Conservation (phyloP, 169 alveolate species). For the Miamiensis avidus region DNA sequence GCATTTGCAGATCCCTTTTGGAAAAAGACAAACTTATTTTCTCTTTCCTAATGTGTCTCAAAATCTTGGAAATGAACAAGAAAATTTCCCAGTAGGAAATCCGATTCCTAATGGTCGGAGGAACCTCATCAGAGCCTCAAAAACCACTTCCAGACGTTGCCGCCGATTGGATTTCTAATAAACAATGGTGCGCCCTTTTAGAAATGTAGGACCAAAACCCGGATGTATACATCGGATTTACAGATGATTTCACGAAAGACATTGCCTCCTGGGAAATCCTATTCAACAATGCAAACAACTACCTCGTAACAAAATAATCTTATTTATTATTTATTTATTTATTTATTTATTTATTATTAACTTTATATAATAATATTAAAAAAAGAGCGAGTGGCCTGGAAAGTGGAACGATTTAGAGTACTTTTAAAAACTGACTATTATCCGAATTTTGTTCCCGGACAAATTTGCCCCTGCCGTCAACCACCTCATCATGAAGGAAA, state of each 20-base stretch:
- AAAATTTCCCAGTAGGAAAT: conserved; percentile 64
- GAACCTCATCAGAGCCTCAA: conserved; percentile 72
- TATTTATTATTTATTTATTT: no score
- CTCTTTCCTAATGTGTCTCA: conserved; percentile 75
- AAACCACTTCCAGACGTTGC: conserved; percentile 50
- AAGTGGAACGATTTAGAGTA: conserved; percentile 50
- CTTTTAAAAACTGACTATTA: conserved; percentile 38
- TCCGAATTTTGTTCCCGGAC: conserved; percentile 87
- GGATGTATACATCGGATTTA: conserved; percentile 54
- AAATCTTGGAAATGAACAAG: conserved; percentile 74
- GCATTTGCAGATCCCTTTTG: conserved; percentile 19
- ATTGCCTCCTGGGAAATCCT: conserved; percentile 71
- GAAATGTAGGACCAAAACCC: conserved; percentile 71
- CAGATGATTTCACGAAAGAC: conserved; percentile 65
- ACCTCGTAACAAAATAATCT: no score
- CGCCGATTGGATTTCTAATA: conserved; percentile 67
- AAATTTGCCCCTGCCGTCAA: conserved; percentile 77
- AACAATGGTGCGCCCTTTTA: conserved; percentile 79
- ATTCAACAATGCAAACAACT: conserved; percentile 61
- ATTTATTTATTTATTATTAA: no score
- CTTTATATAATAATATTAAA: no score
- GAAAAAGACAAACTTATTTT: conserved; percentile 80
- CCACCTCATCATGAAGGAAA: conserved; percentile 67
- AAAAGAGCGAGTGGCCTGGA: conserved; percentile 71
- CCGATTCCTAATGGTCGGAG: conserved; percentile 88